These are phyloP conservation scores for Aspergillus persii DNA, from an alignment of 2,329 filamentous ascomycete genomes.

Conservation along the genomic window DNA sequence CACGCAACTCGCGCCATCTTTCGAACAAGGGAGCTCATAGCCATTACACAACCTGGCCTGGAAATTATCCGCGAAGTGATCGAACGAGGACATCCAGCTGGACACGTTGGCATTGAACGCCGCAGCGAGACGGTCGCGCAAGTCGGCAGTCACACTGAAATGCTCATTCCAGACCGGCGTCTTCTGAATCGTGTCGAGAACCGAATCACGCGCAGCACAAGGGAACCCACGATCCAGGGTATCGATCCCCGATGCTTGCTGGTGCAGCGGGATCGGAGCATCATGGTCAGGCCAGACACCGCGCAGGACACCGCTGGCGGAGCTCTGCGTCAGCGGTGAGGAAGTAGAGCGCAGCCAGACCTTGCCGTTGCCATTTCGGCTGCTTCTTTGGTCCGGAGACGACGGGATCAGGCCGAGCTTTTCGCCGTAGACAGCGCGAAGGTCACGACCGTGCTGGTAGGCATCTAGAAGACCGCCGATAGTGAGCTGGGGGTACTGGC, in stretches of 20 bases:
- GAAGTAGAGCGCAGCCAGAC: conserved; percentile 40
- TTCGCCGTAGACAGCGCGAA: conserved; percentile 33
- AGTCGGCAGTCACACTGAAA: conserved; percentile 27
- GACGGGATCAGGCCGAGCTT: conserved; percentile 32
- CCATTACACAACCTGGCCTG: conserved; percentile 42
- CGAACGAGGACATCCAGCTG: conserved; percentile 36
- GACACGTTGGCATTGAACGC: conserved; percentile 31
- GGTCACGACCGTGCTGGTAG: conserved; percentile 37
- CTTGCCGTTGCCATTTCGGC: neutral
- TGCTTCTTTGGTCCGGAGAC: conserved; percentile 20
- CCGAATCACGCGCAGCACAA: conserved; percentile 25
- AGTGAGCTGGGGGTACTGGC: conserved; percentile 41
- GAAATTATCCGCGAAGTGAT: conserved; percentile 43
- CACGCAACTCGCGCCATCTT: conserved; percentile 31
- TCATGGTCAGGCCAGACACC: conserved; percentile 36
- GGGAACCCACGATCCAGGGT: conserved; percentile 37
- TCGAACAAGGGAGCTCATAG: conserved; percentile 35
- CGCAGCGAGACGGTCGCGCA: conserved; percentile 29
- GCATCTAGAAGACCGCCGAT: conserved; percentile 39
- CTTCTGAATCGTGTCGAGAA: conserved; percentile 27
- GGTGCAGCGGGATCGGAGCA: conserved; percentile 35
- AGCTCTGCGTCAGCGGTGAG: conserved; percentile 36
- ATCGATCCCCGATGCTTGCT: conserved; percentile 36
- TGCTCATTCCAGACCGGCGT: conserved; percentile 37
- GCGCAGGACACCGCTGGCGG: conserved; percentile 39